Conservation (phyloP, 2,329 filamentous ascomycete genomes). For the Colletotrichum gigasporum region DNA sequence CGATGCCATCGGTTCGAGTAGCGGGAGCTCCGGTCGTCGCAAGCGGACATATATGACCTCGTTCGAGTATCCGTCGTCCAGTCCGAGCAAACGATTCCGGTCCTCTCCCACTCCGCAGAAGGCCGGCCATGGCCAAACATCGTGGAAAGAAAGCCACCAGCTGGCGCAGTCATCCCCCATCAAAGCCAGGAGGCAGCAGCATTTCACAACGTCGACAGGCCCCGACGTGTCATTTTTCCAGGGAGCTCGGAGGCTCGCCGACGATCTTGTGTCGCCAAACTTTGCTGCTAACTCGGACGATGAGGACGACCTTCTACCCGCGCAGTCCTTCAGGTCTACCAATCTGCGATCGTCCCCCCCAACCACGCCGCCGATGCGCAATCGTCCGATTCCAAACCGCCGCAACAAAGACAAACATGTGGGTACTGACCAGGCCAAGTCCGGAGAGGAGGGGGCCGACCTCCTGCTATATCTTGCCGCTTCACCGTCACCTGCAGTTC, state of each 20-base stretch:
- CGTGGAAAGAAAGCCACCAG: constrained; percentile 82
- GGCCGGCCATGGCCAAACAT: constrained; percentile 62
- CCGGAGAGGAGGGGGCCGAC: constrained; percentile 83
- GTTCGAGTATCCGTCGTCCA: constrained; percentile 65
- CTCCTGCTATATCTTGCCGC: constrained; percentile 86
- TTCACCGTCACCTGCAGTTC: constrained; percentile 85
- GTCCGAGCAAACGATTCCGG: constrained; percentile 76
- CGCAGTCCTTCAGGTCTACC: constrained; percentile 75
- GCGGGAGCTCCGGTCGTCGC: constrained; percentile 71
- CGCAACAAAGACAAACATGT: constrained; percentile 58
- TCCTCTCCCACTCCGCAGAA: constrained; percentile 70
- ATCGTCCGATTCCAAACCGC: constrained; percentile 56
- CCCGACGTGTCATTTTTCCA: constrained; percentile 84
- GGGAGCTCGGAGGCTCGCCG: constrained; percentile 73
- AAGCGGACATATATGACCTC: constrained; percentile 71
- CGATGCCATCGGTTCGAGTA: constrained; percentile 79
- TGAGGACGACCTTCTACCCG: constrained; percentile 82
- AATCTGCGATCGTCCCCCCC: constrained; percentile 82
- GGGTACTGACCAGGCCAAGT: constrained; percentile 60
- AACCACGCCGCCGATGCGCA: constrained; percentile 79
- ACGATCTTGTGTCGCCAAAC: constrained; percentile 68
- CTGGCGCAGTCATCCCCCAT: constrained; percentile 88
- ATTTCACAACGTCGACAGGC: constrained; percentile 76
- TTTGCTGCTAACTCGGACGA: constrained; percentile 76
- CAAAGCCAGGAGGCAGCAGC: constrained; percentile 77